Conservation (phyloP, 345 rosid genomes). For the Raphanus raphanistrum region DNA sequence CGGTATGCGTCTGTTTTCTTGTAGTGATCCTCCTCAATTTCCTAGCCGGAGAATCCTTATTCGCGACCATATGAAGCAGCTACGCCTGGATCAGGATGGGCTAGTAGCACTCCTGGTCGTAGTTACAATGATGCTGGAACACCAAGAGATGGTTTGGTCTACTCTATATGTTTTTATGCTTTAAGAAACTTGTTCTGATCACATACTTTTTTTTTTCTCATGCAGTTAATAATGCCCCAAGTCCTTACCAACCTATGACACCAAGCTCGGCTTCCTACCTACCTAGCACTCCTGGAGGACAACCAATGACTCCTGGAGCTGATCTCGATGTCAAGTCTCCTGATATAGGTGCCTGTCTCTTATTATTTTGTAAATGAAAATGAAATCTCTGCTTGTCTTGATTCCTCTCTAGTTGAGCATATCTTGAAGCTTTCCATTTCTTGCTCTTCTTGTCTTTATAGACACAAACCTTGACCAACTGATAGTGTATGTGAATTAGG, state of each 20-base stretch:
- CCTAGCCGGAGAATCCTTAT: conserved; percentile 70
- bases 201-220: neutral
- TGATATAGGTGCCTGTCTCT: conserved; percentile 48
- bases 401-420: neutral
- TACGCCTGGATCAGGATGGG: conserved; percentile 81
- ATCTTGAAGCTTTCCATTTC: conserved; percentile 1
- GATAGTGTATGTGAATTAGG: neutral
- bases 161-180: neutral
- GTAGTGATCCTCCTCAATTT: conserved; percentile 1
- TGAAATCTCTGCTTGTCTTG: neutral
- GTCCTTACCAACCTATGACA: conserved; percentile 86
- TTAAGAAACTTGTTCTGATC: neutral
- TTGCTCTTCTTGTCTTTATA: neutral
- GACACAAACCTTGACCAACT: neutral
- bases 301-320: conserved; percentile 74
- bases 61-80: conserved; percentile 74
- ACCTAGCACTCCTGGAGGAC: conserved; percentile 90
- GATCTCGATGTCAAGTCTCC: conserved; percentile 81
- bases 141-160: conserved; percentile 59
- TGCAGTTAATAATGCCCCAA: conserved; percentile 79
- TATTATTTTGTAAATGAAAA: neutral
- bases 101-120: conserved; percentile 52
- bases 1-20: no score
- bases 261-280: conserved; percentile 66
- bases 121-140: conserved; percentile 77